Base-by-base conservation (phyloP, 2,329 filamentous ascomycete genomes). In the Trichoderma koningii region DNA sequence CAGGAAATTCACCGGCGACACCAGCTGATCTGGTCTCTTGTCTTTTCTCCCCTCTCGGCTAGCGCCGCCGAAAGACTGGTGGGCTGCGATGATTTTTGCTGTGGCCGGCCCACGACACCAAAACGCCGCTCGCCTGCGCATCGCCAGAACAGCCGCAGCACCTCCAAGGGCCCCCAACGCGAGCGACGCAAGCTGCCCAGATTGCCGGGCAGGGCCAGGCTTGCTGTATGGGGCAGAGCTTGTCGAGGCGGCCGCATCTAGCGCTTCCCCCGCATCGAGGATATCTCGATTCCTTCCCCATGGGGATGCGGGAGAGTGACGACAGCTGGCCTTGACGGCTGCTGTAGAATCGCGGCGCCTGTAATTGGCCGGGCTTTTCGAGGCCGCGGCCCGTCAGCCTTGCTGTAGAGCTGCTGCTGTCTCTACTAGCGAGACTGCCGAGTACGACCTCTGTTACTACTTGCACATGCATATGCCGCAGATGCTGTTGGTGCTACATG, bases 21-120 rank as follows among this genome's bases (percentile, higher is more conserved):
- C 10, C 6, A 14, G 53, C 34, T 14, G 34, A 38, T 14, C 12
- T 38, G 9, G 34, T 14, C 34, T 30, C 4, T 41, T 9, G 1
- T 2, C 7, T 7, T 15, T 55, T 19, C 15, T 45, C 41, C 26
- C 53, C n/a, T 51, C 41, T 0, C 1, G 34, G 64, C 56, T 65
- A 65, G 56, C 26, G 41, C 56, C 64, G 64, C 64, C 64, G 64
- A 17, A 12, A 12, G 21, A 1, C 4, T 28, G 26, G 55, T 60
- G 63, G 63, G 28, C 55, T 47, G 28, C 26, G n/a, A 30, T 44
- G 26, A 23, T 30, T 51, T 45, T 50, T 64, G 34, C 34, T 38
- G 34, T 38, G 51, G 47, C 34, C 30, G 55, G 53, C 63, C 48
- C 63, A 65, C 55, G 63, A 63, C 60, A 60, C 63, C 47, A 65